phyloP scores from a whole-genome alignment of 345 rosid genomes.

The Anastatica hierochuntica region DNA sequence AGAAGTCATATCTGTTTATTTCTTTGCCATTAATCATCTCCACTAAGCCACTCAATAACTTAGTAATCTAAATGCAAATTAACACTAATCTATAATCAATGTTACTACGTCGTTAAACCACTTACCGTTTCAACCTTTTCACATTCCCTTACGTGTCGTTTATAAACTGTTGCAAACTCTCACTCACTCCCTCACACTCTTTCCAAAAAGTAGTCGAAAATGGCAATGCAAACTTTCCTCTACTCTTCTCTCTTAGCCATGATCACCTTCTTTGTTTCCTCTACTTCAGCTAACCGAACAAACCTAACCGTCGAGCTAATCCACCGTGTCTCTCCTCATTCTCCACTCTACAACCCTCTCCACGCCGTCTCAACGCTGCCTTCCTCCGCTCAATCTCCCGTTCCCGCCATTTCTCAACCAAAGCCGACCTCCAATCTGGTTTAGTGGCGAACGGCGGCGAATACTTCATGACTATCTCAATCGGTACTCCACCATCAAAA shows the following conservation, averaged over 20 bases:
- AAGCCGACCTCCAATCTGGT: slow-evolving; percentile 28
- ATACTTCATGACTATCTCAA: slow-evolving; percentile 40
- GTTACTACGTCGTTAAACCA: neutral
- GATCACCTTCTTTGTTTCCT: neutral
- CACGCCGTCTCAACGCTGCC: slow-evolving; percentile 34
- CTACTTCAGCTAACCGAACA: neutral
- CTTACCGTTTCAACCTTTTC: slow-evolving; percentile 10
- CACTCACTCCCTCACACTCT: neutral
- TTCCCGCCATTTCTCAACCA: slow-evolving; percentile 21
- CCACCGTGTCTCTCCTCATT: slow-evolving; percentile 48
- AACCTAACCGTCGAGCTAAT: slow-evolving; percentile 35
- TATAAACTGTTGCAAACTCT: slow-evolving; percentile 7
- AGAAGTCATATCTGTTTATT: neutral
- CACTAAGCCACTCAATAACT: slow-evolving; percentile 10
- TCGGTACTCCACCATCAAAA: slow-evolving; percentile 44
- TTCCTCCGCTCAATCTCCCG: slow-evolving; percentile 45
- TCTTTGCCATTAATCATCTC: neutral
- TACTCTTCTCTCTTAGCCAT: no score
- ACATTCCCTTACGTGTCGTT: neutral
- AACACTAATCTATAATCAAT: neutral
- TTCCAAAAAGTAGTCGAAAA: no score
- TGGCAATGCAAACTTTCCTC: neutral
- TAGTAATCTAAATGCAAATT: neutral
- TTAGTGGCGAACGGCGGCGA: slow-evolving; percentile 35
- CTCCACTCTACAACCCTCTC: slow-evolving; percentile 38